Evolutionary conservation across 768 basidiomycete species (phyloP).

Genomic region (Hypholoma sublateritium): DNA sequence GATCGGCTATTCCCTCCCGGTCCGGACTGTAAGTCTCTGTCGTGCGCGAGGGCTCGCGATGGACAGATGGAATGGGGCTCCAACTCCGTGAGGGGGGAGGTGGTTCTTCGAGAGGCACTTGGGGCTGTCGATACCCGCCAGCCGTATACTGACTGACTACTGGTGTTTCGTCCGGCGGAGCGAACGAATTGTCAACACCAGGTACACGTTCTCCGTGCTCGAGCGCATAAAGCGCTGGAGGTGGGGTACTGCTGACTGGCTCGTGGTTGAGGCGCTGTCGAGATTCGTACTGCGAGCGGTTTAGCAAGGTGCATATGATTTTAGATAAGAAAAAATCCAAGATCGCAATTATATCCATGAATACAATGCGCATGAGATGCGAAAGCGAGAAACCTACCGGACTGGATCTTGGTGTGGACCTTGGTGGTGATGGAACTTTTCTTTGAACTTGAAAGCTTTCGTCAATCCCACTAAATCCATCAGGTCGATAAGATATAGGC

Average conservation of each 20-base stretch:
- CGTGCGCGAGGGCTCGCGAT: conserved; percentile 22
- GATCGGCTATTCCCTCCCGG: conserved; percentile 1
- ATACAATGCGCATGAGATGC: background rate
- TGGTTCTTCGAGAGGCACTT: conserved; percentile 7
- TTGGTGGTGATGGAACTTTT: background rate
- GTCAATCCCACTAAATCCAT: background rate
- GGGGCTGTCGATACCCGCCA: conserved; percentile 9
- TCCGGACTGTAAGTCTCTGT: conserved; percentile 4
- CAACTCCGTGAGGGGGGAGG: conserved; percentile 22
- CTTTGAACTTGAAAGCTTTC: background rate
- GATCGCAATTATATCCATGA: too few species aligned
- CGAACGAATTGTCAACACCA: background rate
- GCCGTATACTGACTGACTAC: conserved; percentile 19
- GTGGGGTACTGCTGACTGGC: background rate
- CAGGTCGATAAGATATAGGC: background rate
- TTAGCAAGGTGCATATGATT: background rate
- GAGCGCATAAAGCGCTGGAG: background rate
- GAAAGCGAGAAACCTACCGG: background rate
- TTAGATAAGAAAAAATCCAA: background rate
- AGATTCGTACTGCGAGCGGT: background rate
- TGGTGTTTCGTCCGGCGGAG: conserved; percentile 12
- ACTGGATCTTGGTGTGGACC: background rate
- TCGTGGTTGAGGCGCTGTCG: background rate
- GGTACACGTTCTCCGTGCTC: background rate
- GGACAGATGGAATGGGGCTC: conserved; percentile 35